Evolutionary conservation across 352 stramenopile genomes (phyloP).

Genomic region (Globisporangium cederbergense): DNA sequence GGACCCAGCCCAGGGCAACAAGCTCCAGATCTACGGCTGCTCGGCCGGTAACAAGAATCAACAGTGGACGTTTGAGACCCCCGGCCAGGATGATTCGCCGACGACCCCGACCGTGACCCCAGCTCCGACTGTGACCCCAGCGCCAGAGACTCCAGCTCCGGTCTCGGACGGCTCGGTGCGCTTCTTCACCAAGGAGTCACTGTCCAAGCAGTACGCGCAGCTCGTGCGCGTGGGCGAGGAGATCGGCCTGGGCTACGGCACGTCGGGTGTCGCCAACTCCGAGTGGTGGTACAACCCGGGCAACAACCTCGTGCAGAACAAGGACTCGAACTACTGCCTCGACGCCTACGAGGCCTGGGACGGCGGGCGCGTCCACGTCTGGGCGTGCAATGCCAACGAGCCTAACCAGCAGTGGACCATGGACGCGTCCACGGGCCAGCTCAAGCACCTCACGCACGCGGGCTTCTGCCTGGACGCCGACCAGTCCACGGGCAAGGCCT

Average conservation of each 20-base stretch:
- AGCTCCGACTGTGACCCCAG: constrained; percentile 7
- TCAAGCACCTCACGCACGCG: constrained; percentile 37
- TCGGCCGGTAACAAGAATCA: constrained; percentile 54
- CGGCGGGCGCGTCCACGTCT: constrained; percentile 47
- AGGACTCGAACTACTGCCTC: constrained; percentile 46
- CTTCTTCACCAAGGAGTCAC: constrained; percentile 39
- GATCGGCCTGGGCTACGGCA: constrained; percentile 25
- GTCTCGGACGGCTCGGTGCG: constrained; percentile 29
- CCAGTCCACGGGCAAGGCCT: constrained; percentile 26
- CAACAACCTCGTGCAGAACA: constrained; percentile 37
- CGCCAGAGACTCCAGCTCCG: constrained; percentile 11
- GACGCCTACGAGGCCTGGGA: constrained; percentile 59
- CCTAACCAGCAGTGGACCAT: constrained; percentile 44
- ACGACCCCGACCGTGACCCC: constrained; percentile 17
- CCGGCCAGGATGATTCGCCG: constrained; percentile 5
- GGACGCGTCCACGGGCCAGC: constrained; percentile 34
- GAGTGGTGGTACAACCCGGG: constrained; percentile 42
- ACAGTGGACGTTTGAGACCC: constrained; percentile 28
- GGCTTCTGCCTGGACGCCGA: constrained; percentile 66
- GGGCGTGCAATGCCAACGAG: constrained; percentile 29
- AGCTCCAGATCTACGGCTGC: constrained; percentile 60
- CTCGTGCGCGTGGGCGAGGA: constrained; percentile 28
- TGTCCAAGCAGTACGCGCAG: constrained; percentile 32
- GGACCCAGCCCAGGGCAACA: constrained; percentile 41
- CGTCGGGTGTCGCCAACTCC: constrained; percentile 21